Conservation (phyloP, 257 asterid species). For the Nicotiana undulata region DNA sequence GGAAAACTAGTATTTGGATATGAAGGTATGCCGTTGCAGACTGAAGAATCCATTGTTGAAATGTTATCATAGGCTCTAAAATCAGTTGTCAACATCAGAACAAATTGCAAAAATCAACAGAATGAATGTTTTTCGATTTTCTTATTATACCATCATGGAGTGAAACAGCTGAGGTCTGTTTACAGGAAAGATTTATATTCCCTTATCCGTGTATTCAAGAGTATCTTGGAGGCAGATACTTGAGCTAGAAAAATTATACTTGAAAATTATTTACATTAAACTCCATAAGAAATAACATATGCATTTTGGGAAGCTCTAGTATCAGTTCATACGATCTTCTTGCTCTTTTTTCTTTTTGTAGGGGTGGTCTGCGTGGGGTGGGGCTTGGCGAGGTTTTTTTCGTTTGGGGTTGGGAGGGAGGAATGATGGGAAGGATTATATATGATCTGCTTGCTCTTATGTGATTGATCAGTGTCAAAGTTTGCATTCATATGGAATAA, state of each 20-base stretch:
- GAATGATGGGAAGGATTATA: not conserved
- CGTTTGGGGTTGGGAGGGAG: no score
- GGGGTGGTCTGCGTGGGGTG: no score
- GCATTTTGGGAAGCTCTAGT: not conserved
- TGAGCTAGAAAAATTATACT: not conserved
- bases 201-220: not conserved
- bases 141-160: not conserved
- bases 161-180: not conserved
- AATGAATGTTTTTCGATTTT: not conserved
- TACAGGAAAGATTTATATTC: not conserved
- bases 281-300: not conserved
- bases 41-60: not conserved
- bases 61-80: not conserved
- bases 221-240: not conserved
- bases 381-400: no score
- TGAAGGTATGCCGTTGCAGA: constrained; percentile 43
- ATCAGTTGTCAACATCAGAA: not conserved
- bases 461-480: not conserved
- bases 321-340: not conserved
- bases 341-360: not conserved
- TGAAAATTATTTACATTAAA: not conserved
- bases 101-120: not conserved
- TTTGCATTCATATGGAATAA: not conserved
- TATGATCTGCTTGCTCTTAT: not conserved
- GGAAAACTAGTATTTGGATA: constrained; percentile 83